Conservation (phyloP, 441 rosid genomes). For the Gossypium davidsonii region DNA sequence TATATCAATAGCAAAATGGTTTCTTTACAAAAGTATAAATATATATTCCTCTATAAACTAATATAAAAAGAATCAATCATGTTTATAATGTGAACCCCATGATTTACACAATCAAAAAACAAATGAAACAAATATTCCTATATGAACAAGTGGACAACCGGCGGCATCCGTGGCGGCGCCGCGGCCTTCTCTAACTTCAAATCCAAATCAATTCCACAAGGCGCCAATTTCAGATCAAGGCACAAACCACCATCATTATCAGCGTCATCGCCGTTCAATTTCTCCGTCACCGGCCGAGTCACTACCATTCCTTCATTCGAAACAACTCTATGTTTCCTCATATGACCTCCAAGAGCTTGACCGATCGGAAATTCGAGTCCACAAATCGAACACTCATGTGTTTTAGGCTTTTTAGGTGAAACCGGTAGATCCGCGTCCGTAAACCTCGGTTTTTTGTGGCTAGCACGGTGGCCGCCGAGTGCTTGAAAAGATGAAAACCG, state of each 20-base stretch:
- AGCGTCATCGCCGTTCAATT: neutral
- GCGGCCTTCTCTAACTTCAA: neutral
- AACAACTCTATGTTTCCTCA: neutral
- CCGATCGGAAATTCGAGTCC: neutral
- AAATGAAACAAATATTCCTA: neutral
- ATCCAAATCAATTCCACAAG: neutral
- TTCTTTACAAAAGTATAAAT: neutral
- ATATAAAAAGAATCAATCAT: neutral
- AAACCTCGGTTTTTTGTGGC: slow-evolving; percentile 48
- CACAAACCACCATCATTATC: neutral
- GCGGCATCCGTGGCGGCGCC: neutral
- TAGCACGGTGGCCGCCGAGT: slow-evolving; percentile 66
- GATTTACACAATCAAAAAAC: neutral
- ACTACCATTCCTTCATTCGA: neutral
- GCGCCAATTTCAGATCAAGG: neutral
- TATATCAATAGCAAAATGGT: neutral
- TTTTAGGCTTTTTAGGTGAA: neutral
- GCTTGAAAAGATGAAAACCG: slow-evolving; percentile 64
- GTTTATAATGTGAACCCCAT: neutral
- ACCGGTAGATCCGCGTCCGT: neutral
- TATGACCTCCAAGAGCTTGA: neutral
- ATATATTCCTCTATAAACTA: neutral
- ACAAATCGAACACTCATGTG: neutral
- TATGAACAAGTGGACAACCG: neutral
- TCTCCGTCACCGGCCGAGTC: neutral